Base-by-base conservation (phyloP, 2,329 filamentous ascomycete species). In the Penicillium concentricum region DNA sequence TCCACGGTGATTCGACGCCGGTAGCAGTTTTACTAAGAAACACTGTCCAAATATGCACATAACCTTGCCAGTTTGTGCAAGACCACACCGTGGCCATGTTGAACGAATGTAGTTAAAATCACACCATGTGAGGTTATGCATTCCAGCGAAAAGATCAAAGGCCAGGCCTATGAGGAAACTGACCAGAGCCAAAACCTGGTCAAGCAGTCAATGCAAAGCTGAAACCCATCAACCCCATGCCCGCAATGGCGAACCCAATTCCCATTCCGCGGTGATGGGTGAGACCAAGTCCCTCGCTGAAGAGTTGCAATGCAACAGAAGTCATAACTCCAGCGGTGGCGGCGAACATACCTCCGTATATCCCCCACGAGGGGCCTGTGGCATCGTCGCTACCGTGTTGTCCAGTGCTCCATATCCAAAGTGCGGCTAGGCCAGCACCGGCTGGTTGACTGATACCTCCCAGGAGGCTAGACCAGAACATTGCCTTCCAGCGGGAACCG, bases 301-400 rank as follows among this genome's bases (percentile, higher is more conserved):
- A 93, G 7, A 99, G 79, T 75, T 95, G 90, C 69, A 99, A 76
- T 3, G 89, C 92, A 30, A 99, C 94, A 66, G 89, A 94, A 28
- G 91, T 88, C 94, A 99, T 97, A 67, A 99, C 95, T 1, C 94
- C 94, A 0, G 92, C 87, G 0, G 93, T 97, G 10, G 87, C 79
- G 7, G 91, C 92, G 78, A 99, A 99, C 76, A 97, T 87, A 51
- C 74, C 75, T 22, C 76, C 79, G 57, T 79, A 80, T 0, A 84
- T 80, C 32, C 77, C 81, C 69, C 86, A 83, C 1, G 80, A 81
- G 0, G 82, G 79, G 46, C 70, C 73, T 1, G 64, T 66, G 0
- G 60, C 56, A 5, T 66, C 61, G 10, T 64, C 51, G 12, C 65
- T 67, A 71, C 76, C 61, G 69, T 77, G 81, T 69, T 75, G 73